phyloP scores from a whole-genome alignment of 805 yeast genomes.

The Yarrowia sp. region DNA sequence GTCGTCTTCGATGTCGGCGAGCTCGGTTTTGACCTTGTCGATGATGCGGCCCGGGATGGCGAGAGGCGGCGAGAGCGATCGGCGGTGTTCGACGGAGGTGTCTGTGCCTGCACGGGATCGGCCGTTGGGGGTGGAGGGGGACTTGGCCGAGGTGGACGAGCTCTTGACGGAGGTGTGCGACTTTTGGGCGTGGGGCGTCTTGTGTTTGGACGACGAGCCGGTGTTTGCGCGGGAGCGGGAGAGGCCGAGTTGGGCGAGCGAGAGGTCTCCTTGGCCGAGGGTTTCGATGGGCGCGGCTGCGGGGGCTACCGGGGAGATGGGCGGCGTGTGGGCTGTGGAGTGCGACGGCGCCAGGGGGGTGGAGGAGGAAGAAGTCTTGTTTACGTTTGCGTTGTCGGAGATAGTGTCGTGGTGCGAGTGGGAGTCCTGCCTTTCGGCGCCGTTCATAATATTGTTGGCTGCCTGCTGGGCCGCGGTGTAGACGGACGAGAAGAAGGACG shows the following conservation, averaged over 20 bases:
- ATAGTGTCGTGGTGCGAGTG: not conserved
- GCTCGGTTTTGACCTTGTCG: constrained; percentile 34
- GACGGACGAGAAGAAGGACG: constrained; percentile 30
- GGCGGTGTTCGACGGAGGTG: not conserved
- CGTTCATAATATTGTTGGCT: constrained; percentile 36
- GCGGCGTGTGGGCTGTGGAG: constrained; percentile 13
- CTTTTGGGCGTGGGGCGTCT: not conserved
- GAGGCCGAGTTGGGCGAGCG: constrained; percentile 46
- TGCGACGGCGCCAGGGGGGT: constrained; percentile 1
- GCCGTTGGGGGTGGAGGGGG: constrained; percentile 15
- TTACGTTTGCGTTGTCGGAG: constrained; percentile 10
- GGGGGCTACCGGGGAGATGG: constrained; percentile 43
- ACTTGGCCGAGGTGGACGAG: not conserved
- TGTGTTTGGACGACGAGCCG: constrained; percentile 12
- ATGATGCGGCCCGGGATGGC: constrained; percentile 20
- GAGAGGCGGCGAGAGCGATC: constrained; percentile 25
- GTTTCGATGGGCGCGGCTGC: constrained; percentile 41
- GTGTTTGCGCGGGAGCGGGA: constrained; percentile 36
- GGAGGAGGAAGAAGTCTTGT: constrained; percentile 5
- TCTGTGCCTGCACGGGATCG: constrained; percentile 24
- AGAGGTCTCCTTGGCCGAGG: constrained; percentile 49
- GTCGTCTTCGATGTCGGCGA: constrained; percentile 22
- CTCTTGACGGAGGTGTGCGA: constrained; percentile 9
- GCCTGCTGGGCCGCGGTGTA: constrained; percentile 33
- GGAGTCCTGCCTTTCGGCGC: constrained; percentile 25